Evolutionary conservation across 495 filamentous ascomycete species (phyloP).

Genomic region (Sphaerosporella brunnea): DNA sequence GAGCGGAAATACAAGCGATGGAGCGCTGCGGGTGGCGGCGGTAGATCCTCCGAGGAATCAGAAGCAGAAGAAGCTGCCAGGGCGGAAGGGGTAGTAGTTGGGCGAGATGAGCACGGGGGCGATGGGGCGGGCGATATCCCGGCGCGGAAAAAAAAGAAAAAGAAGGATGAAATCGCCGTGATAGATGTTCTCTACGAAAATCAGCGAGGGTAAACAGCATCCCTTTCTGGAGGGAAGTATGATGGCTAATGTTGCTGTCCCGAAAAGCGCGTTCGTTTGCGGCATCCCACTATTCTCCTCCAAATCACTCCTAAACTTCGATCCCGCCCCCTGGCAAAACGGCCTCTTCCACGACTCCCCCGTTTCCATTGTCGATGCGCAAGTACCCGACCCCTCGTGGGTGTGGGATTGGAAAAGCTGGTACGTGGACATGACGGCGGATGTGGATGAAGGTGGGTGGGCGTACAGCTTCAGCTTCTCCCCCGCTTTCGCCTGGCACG

Average conservation of each 20-base stretch:
- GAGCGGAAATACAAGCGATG: conserved; percentile 19
- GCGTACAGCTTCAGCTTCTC: conserved; percentile 78
- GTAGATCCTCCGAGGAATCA: no score
- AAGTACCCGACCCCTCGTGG: conserved; percentile 90
- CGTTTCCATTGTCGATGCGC: conserved; percentile 76
- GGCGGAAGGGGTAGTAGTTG: conserved; percentile 16
- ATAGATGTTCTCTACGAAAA: conserved; percentile 94
- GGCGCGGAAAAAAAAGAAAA: no score
- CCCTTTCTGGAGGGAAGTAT: no score
- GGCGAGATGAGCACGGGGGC: neutral
- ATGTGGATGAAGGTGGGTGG: conserved; percentile 88
- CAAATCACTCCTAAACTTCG: conserved; percentile 68
- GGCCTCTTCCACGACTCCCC: conserved; percentile 49
- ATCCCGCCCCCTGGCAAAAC: conserved; percentile 76
- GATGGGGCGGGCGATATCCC: no score
- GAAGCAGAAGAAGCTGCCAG: no score
- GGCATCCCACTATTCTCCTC: conserved; percentile 77
- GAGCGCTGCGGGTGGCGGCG: conserved; percentile 7
- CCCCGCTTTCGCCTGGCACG: conserved; percentile 70
- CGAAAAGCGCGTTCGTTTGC: conserved; percentile 61
- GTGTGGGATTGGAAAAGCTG: conserved; percentile 89
- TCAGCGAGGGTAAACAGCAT: conserved; percentile 42
- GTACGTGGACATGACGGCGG: conserved; percentile 80
- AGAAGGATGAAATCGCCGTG: conserved; percentile 38
- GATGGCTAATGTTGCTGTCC: no score